Percentiles rank a stretch among this genome's conserved stretches.
phyloP scores from a whole-genome alignment of 306 rosid genomes.

The Spatholobus suberectus region DNA sequence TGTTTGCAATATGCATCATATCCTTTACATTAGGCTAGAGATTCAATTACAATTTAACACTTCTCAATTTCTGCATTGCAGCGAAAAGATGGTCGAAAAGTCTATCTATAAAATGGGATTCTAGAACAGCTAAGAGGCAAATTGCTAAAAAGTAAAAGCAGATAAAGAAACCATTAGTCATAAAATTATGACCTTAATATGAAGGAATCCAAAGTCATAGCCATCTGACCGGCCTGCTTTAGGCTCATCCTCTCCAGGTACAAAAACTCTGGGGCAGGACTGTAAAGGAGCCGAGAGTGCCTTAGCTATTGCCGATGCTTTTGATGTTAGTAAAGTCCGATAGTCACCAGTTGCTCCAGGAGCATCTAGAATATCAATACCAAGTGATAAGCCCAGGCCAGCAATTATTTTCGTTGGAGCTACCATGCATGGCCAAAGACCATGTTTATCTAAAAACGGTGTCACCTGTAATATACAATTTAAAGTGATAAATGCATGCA shows the following conservation, averaged over 20 bases:
- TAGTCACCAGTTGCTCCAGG: constrained; percentile 99
- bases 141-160: constrained; percentile 24
- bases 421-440: constrained; percentile 90
- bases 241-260: constrained; percentile 88
- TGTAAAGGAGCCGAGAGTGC: constrained; percentile 88
- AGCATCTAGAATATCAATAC: constrained; percentile 94
- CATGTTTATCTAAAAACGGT: constrained; percentile 78
- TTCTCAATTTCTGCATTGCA: neutral
- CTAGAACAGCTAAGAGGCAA: constrained; percentile 2
- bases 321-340: constrained; percentile 83
- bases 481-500: neutral
- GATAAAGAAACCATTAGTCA: constrained; percentile 8
- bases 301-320: constrained; percentile 83
- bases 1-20: constrained; percentile 21
- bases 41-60: neutral
- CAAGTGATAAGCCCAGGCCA: constrained; percentile 92
- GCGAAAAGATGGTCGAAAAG: neutral
- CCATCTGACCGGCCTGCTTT: constrained; percentile 87
- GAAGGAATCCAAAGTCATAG: constrained; percentile 97
- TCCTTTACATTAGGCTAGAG: neutral
- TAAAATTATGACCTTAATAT: constrained; percentile 71
- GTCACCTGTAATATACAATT: constrained; percentile 67
- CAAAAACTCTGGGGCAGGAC: constrained; percentile 74
- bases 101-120: constrained; percentile 9
- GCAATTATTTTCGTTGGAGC: constrained; percentile 99